Base-by-base conservation (phyloP, 1,139 yeast species). In the Spathaspora sp. region DNA sequence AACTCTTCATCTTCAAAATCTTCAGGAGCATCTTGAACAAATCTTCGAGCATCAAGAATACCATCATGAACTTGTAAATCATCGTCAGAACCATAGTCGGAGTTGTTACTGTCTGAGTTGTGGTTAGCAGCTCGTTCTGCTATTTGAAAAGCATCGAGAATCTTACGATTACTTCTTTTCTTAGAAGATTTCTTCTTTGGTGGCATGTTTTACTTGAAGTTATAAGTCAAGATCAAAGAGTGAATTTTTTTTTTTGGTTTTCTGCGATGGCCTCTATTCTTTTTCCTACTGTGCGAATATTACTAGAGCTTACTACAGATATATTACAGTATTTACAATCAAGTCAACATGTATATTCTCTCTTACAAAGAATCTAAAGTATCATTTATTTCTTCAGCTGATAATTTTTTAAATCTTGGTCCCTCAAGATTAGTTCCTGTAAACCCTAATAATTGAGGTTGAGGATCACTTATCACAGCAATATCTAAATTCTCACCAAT, bases 401-500 rank as follows among this genome's bases (percentile, higher is more conserved):
- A 70, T 58, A 93, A 78, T 63, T 86, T 87, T 64, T 85, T 85
- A 68, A 87, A 90, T 60, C 98, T 78, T 48, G 99, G 98, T 11
- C 99, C 98, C 45, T 68, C 72, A 24, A 78, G 84, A 48, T 75
- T 78, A n/a, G 89, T 90, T 48, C 98, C 98, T 59, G 80, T 80
- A 67, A 84, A 89, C 0, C 97, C 97, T 56, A 91, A 78, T 62
- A 85, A 64, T 47, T 86, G 85, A 52, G 87, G 90, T 58, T 89
- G 86, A 39, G 96, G 87, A 45, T 82, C 88, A 51, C 96, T 91
- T 47, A 93, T 83, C 38, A 95, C 78, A 24, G 95, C 89, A 53
- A 95, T 88, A 67, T 95, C 99, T 56, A 95, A 93, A 47, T 96
- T 91, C 55, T 90, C 95, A 42, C 98, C 98, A 52, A 88, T 89